Conservation (phyloP, 768 basidiomycete genomes). For the Naematelia aurantialba region DNA sequence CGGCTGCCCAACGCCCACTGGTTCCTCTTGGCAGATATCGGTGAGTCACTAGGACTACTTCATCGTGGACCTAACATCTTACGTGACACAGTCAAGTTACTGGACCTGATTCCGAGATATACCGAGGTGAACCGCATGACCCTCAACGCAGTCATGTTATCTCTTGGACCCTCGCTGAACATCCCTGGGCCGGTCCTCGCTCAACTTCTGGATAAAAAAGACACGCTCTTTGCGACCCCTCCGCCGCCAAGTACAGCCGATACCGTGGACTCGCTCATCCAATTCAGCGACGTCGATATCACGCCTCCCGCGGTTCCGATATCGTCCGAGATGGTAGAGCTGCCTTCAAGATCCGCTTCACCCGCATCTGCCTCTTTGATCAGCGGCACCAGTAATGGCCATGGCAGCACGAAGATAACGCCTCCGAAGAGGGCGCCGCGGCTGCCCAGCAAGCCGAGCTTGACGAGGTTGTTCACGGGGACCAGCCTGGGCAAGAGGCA, state of each 20-base stretch:
- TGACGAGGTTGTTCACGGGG: slow-evolving; percentile 27
- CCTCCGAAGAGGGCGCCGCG: slow-evolving; percentile 17
- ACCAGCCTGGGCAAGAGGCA: slow-evolving; percentile 4
- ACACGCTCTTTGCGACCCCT: slow-evolving; percentile 32
- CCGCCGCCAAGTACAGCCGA: slow-evolving; percentile 19
- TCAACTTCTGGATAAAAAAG: slow-evolving; percentile 33
- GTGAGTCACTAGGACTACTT: slow-evolving; percentile 51
- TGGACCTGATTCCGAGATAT: slow-evolving; percentile 67
- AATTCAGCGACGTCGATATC: slow-evolving; percentile 32
- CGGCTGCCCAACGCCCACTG: slow-evolving; percentile 74
- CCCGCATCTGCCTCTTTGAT: not conserved
- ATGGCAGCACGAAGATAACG: not conserved
- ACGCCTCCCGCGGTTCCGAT: slow-evolving; percentile 7
- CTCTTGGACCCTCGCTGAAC: slow-evolving; percentile 67
- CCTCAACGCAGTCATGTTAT: slow-evolving; percentile 76
- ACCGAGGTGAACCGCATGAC: slow-evolving; percentile 85
- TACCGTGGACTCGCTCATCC: slow-evolving; percentile 25
- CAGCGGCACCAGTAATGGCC: not conserved
- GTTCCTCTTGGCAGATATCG: slow-evolving; percentile 76
- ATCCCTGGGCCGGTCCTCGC: slow-evolving; percentile 42
- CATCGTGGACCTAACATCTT: not conserved
- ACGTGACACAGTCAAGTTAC: slow-evolving; percentile 53
- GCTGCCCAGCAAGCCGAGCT: slow-evolving; percentile 28
- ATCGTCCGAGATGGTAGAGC: not conserved
- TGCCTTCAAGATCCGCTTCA: not conserved